A percentile compares a stretch with the other conserved stretches of the same genome.
Evolutionary conservation across 257 asterid genomes (phyloP).

Genomic region (Scutellaria minor): DNA sequence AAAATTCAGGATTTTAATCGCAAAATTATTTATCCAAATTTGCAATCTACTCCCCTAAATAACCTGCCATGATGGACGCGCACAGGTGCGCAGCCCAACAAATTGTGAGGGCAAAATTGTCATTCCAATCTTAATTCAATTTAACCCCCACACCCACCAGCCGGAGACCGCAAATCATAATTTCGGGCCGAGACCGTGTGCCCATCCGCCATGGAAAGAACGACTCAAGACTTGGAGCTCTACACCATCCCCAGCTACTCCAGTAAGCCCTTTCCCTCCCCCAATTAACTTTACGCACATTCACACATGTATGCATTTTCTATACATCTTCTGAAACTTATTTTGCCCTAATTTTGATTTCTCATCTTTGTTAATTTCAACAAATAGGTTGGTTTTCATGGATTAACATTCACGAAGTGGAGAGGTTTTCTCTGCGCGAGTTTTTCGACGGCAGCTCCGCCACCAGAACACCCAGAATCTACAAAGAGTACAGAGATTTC

Average conservation of each 20-base stretch:
- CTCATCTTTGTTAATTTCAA: slow-evolving; percentile 2
- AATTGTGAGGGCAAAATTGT: slow-evolving; percentile 2
- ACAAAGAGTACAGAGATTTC: slow-evolving; percentile 88
- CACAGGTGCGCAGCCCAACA: background rate
- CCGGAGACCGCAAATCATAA: background rate
- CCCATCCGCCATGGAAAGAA: slow-evolving; percentile 51
- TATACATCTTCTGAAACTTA: background rate
- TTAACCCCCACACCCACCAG: background rate
- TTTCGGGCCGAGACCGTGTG: background rate
- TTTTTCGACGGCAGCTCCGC: slow-evolving; percentile 80
- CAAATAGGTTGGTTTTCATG: slow-evolving; percentile 90
- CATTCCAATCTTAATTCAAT: slow-evolving; percentile 12
- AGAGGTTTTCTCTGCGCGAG: slow-evolving; percentile 69
- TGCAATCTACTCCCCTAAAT: background rate
- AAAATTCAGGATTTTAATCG: too few species aligned
- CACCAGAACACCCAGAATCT: slow-evolving; percentile 78
- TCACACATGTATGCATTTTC: background rate
- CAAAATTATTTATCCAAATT: too few species aligned
- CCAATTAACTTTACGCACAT: background rate
- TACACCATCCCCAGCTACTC: slow-evolving; percentile 92
- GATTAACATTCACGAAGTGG: slow-evolving; percentile 83
- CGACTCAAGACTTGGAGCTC: slow-evolving; percentile 63
- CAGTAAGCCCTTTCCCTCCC: slow-evolving; percentile 50
- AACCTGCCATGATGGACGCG: background rate
- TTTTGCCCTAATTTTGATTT: slow-evolving; percentile 37